A percentile compares a stretch with the other conserved stretches of the same genome.
phyloP scores from a whole-genome alignment of 2,329 filamentous ascomycete genomes.

The Penicillium sp. region DNA sequence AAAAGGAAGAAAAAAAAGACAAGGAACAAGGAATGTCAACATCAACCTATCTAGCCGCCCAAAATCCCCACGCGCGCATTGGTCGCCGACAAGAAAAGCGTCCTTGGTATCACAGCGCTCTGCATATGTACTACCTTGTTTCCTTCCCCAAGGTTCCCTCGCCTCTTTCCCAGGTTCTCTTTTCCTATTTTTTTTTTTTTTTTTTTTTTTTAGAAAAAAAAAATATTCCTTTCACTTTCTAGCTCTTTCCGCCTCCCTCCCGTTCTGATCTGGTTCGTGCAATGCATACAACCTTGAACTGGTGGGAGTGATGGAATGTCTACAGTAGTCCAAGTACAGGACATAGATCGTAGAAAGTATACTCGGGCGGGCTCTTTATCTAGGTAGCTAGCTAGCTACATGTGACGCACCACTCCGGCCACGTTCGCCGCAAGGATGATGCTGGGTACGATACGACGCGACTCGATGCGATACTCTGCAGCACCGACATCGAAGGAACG shows the following conservation, averaged over 20 bases:
- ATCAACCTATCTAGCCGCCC: background rate
- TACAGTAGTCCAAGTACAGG: background rate
- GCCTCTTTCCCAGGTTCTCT: background rate
- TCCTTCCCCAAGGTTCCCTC: background rate
- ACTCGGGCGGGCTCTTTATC: background rate
- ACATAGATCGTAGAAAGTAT: background rate
- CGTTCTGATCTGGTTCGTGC: background rate
- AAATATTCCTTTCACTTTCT: background rate
- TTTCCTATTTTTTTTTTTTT: background rate
- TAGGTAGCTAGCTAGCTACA: background rate
- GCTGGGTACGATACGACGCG: background rate
- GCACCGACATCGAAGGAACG: background rate
- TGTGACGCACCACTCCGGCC: background rate
- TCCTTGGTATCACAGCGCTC: background rate
- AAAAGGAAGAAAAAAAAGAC: background rate
- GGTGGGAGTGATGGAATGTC: too few relatives aligned
- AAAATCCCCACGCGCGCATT: background rate
- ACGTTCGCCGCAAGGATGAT: background rate
- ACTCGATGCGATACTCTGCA: background rate
- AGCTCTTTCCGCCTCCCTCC: background rate
- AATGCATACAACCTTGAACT: background rate
- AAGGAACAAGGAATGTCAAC: background rate
- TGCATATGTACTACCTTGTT: background rate
- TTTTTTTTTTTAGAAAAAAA: too few relatives aligned
- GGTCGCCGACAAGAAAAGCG: background rate